Base-by-base conservation (phyloP, 2,329 filamentous ascomycete species). In the Aspergillus sp. region DNA sequence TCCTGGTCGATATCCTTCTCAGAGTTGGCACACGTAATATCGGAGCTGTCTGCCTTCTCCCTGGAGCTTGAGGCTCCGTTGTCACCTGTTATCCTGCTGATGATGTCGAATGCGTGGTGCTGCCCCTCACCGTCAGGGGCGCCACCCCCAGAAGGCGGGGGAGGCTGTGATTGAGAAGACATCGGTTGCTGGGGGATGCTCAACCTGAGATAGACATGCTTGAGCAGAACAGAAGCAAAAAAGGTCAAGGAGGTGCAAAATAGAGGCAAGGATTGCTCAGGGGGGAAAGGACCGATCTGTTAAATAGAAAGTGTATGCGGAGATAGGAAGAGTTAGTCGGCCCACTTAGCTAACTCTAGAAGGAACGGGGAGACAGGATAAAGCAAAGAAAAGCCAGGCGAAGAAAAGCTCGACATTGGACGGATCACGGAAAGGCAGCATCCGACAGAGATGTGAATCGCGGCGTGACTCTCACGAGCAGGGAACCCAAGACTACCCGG, bases 1-100 rank as follows among this genome's bases (percentile, higher is more conserved):
- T 59, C 62, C 24, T 58, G 59, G 22, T 56, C 61, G n/a, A 72
- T 63, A 4, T 62, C 66, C 34, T 68, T 61, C 7, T 70, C 67
- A 2, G 65, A 64, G 6, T 63, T 61, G 8, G 61, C 60, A 19
- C 52, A 63, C 8, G 61, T 58, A 12, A 68, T 69, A n/a, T 66
- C 60, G 3, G 68, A 66, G 20, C 68, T 68, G 15, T 66, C 63
- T 22, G 57, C 52, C 39, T 63, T 63, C 22, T 66, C 65, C 15
- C 51, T 56, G 4, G 51, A 47, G 0, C 34, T 52, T 0, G 55
- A 53, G 44, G 22, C 11, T 6, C 53, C 44, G 6, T 24, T 37
- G 5, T 54, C 47, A 2, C 63, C 57, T 3, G 51, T 46, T 1
- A 54, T 51, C n/a, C 20, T 57, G 12, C 54, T 58, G 15, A 51